Conservation (phyloP, 2,329 filamentous ascomycete genomes). For the Waltergamsia citrina region DNA sequence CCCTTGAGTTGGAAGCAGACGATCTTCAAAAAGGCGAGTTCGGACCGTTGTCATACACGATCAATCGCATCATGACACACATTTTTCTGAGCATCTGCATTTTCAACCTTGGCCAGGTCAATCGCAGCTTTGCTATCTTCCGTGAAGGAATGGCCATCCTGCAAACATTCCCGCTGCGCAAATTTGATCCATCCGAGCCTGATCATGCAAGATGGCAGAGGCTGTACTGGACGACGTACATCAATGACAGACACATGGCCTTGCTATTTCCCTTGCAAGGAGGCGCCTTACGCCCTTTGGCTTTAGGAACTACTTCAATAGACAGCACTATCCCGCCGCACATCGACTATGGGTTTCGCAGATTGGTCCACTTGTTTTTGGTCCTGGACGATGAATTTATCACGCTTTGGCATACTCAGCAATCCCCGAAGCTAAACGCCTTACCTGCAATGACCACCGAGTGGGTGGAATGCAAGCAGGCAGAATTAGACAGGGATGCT, state of each 20-base stretch:
- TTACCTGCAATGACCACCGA: slow-evolving; percentile 18
- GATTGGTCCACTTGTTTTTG: slow-evolving; percentile 24
- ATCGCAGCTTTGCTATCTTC: slow-evolving; percentile 39
- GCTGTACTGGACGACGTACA: slow-evolving; percentile 45
- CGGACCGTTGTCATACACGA: slow-evolving; percentile 5
- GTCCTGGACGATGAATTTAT: slow-evolving; percentile 27
- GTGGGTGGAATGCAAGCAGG: slow-evolving; percentile 30
- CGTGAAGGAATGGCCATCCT: slow-evolving; percentile 37
- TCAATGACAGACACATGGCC: slow-evolving; percentile 47
- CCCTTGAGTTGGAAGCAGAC: not conserved
- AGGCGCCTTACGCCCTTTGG: slow-evolving; percentile 21
- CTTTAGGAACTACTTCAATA: slow-evolving; percentile 15
- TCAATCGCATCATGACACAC: slow-evolving; percentile 36
- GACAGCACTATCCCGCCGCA: slow-evolving; percentile 22
- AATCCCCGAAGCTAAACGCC: slow-evolving; percentile 6
- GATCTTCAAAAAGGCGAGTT: not conserved
- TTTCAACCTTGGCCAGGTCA: slow-evolving; percentile 35
- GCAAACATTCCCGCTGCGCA: slow-evolving; percentile 15
- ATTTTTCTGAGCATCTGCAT: slow-evolving; percentile 43
- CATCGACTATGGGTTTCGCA: slow-evolving; percentile 25
- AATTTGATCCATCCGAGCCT: not conserved
- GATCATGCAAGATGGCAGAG: slow-evolving; percentile 22
- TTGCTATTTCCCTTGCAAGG: slow-evolving; percentile 38
- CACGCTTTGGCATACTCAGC: slow-evolving; percentile 21
- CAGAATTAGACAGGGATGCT: slow-evolving; percentile 27